Conservation (phyloP, 345 rosid species). For the Aquilaria sinensis region DNA sequence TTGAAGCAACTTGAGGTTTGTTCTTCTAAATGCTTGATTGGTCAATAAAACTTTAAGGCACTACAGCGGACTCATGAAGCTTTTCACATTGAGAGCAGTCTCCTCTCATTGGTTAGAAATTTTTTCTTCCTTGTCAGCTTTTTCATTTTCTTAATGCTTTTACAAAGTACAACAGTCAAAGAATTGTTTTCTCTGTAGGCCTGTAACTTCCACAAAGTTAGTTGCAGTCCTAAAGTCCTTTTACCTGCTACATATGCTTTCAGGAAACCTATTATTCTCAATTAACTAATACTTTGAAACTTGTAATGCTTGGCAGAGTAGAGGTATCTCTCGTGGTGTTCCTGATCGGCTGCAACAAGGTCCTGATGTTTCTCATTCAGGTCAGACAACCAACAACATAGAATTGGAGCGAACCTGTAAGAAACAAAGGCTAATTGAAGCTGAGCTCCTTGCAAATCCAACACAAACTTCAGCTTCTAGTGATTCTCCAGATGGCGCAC, state of each 20-base stretch:
- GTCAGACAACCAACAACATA: constrained; percentile 18
- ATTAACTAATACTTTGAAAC: constrained; percentile 9
- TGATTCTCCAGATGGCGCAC: constrained; percentile 12
- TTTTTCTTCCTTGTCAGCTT: neutral
- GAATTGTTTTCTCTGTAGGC: neutral
- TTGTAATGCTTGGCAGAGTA: constrained; percentile 32
- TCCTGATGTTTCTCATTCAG: constrained; percentile 9
- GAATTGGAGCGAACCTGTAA: constrained; percentile 12
- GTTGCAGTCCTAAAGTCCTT: neutral
- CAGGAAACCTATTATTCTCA: neutral
- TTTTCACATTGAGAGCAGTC: neutral
- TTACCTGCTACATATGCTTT: too few species aligned
- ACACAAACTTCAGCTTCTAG: constrained; percentile 1
- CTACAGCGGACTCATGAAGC: neutral
- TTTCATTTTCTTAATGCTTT: neutral
- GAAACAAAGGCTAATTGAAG: constrained; percentile 27
- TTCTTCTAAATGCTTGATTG: constrained; percentile 6
- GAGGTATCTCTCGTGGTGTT: constrained; percentile 44
- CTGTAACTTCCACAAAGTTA: neutral
- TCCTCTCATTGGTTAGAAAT: constrained; percentile 1
- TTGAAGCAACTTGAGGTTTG: constrained; percentile 79
- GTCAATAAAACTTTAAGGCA: neutral
- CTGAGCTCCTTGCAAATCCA: constrained; percentile 12
- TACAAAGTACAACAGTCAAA: neutral
- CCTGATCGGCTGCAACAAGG: constrained; percentile 20